Percentiles rank a stretch among this genome's conserved stretches.
Conservation (phyloP, 192 early-diverging fungal species). For the Backusella macrospora region DNA sequence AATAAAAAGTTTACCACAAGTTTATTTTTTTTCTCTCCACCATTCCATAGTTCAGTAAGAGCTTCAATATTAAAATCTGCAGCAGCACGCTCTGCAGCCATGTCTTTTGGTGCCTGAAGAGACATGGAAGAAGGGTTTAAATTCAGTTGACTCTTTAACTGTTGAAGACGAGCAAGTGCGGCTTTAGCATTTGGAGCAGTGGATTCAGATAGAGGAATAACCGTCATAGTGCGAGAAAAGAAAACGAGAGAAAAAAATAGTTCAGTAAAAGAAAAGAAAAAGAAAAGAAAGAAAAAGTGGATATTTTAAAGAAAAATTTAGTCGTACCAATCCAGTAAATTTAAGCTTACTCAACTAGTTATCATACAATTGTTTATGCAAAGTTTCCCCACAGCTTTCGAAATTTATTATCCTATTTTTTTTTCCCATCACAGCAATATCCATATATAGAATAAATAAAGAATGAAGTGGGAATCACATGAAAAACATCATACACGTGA, state of each 20-base stretch:
- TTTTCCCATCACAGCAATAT: conserved; percentile 15
- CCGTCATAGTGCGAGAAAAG: neutral
- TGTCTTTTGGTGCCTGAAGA: conserved; percentile 40
- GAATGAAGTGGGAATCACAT: conserved; percentile 6
- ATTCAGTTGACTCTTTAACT: conserved; percentile 28
- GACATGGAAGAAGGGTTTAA: conserved; percentile 30
- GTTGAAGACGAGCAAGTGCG: conserved; percentile 28
- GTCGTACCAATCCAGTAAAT: neutral
- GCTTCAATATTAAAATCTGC: conserved; percentile 54
- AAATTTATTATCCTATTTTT: neutral
- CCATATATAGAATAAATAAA: neutral
- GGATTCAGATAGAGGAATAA: conserved; percentile 12
- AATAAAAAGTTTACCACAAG: conserved; percentile 39
- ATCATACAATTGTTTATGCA: neutral
- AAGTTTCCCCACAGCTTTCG: neutral
- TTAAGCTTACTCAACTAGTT: neutral
- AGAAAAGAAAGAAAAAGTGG: neutral
- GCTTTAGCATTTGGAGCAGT: conserved; percentile 22
- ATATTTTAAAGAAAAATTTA: neutral
- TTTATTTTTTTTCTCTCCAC: conserved; percentile 49
- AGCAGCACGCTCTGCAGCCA: conserved; percentile 53
- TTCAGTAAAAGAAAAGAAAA: neutral
- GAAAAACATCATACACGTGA: neutral
- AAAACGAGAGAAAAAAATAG: neutral
- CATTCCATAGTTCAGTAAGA: conserved; percentile 47